These are phyloP conservation scores for Dryas integrifolia DNA, from an alignment of 331 rosid species.

Conservation along the genomic window DNA sequence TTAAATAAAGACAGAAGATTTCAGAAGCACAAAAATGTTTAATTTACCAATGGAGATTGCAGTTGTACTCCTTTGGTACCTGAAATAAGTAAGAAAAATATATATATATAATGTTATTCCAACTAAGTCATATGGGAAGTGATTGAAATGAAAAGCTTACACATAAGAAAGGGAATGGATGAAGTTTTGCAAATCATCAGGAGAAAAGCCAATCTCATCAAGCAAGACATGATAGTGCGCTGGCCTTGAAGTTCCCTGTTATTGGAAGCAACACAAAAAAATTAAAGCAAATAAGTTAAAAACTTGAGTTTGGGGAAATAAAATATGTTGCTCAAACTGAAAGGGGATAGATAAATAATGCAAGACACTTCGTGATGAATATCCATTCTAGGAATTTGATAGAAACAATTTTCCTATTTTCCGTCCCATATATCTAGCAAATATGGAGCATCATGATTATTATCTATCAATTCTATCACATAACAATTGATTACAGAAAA, in stretches of 20 bases:
- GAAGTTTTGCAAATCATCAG: constrained; percentile 70
- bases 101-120: neutral
- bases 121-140: constrained; percentile 1
- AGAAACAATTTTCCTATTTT: no score
- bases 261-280: constrained; percentile 15
- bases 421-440: no score
- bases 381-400: no score
- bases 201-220: constrained; percentile 89
- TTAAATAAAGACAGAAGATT: neutral
- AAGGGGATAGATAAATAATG: neutral
- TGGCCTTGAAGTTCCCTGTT: constrained; percentile 88
- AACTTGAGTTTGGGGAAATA: neutral
- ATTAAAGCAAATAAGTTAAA: constrained; percentile 1
- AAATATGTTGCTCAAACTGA: neutral
- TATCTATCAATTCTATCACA: no score
- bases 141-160: constrained; percentile 46
- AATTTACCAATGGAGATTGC: constrained; percentile 77
- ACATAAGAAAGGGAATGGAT: constrained; percentile 72
- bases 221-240: constrained; percentile 84
- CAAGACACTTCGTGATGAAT: no score
- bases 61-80: constrained; percentile 84
- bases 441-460: no score
- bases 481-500: no score
- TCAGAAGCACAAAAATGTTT: neutral
- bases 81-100: constrained; percentile 31